Conservation (phyloP, 2,329 filamentous ascomycete genomes). For the Dothideomycetidae sp. region DNA sequence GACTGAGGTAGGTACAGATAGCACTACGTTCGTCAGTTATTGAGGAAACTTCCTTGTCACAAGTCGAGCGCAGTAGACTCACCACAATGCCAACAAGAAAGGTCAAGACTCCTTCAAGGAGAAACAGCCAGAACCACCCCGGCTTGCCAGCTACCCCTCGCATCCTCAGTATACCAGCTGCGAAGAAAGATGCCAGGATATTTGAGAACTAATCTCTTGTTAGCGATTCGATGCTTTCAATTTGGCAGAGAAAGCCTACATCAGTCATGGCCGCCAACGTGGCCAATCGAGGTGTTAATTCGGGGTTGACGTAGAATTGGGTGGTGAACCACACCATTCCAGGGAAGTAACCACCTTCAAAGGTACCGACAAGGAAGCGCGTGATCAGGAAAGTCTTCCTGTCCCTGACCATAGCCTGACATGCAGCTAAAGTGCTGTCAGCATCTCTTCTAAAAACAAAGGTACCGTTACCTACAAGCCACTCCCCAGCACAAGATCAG, state of each 20-base stretch:
- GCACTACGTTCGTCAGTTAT: slow-evolving; percentile 12
- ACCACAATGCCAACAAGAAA: slow-evolving; percentile 11
- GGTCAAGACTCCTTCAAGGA: slow-evolving; percentile 11
- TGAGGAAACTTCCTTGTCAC: too few species aligned
- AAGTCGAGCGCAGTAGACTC: not conserved
- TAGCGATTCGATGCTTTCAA: too few species aligned
- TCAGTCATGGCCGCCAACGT: slow-evolving; percentile 7
- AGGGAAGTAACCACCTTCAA: slow-evolving; percentile 13
- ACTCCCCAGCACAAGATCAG: slow-evolving; percentile 13
- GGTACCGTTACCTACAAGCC: slow-evolving; percentile 6
- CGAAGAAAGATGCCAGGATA: slow-evolving; percentile 11
- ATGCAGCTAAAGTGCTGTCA: slow-evolving; percentile 5
- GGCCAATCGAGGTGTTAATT: slow-evolving; percentile 11
- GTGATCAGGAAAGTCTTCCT: slow-evolving; percentile 10
- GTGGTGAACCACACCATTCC: slow-evolving; percentile 12
- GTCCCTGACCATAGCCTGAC: slow-evolving; percentile 10
- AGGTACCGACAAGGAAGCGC: slow-evolving; percentile 10
- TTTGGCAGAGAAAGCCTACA: not conserved
- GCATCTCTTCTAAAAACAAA: not conserved
- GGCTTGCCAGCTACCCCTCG: slow-evolving; percentile 10
- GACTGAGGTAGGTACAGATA: slow-evolving; percentile 20
- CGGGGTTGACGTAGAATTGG: slow-evolving; percentile 12
- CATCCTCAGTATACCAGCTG: slow-evolving; percentile 12
- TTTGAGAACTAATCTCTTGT: slow-evolving; percentile 8
- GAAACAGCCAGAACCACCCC: slow-evolving; percentile 14